phyloP scores from a whole-genome alignment of 2,329 filamentous ascomycete genomes.

The Penicillium fuscoglaucum region DNA sequence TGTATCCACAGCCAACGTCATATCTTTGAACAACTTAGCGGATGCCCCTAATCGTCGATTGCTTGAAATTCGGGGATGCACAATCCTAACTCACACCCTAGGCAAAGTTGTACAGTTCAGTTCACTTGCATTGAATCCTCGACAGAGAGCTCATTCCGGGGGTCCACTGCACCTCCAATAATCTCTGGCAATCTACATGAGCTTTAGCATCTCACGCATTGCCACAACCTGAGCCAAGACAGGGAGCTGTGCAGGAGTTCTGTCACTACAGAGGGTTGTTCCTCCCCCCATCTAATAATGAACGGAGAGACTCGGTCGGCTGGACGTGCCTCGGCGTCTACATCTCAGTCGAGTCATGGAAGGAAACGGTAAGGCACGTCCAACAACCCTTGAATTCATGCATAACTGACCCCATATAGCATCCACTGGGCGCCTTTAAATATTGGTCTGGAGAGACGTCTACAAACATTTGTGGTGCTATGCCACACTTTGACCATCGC shows the following conservation, averaged over 20 bases:
- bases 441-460: conserved; percentile 67
- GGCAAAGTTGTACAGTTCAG: neutral
- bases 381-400: neutral
- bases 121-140: neutral
- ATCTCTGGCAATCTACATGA: neutral
- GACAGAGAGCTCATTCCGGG: neutral
- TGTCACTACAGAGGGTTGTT: neutral
- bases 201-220: neutral
- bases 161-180: neutral
- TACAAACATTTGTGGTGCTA: conserved; percentile 77
- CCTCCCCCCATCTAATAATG: neutral
- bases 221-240: neutral
- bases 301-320: neutral
- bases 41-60: neutral
- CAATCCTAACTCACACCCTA: neutral
- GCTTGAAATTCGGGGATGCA: neutral
- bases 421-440: conserved; percentile 84
- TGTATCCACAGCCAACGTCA: conserved; percentile 7
- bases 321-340: neutral
- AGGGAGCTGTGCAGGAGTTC: neutral
- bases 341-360: conserved; percentile 2
- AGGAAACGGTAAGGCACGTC: conserved; percentile 1
- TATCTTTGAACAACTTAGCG: neutral
- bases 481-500: conserved; percentile 71
- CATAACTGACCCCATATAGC: conserved; percentile 38